phyloP scores from a whole-genome alignment of 148 eudicot genomes.

The Persicaria maculosa region DNA sequence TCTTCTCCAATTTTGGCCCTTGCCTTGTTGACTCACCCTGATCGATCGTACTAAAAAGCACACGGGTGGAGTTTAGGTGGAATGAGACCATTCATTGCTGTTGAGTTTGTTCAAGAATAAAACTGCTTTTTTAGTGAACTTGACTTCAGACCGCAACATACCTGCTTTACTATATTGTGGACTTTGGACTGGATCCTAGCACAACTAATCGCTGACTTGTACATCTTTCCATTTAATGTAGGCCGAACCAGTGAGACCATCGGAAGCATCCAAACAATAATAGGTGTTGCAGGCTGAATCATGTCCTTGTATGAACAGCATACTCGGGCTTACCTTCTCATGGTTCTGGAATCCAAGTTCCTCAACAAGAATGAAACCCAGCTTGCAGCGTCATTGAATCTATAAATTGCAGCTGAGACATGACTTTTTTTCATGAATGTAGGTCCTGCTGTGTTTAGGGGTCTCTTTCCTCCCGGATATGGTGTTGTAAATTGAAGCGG shows the following conservation, averaged over 20 bases:
- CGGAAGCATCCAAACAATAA: slow-evolving; percentile 6
- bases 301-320: neutral
- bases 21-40: too few relatives aligned
- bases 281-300: neutral
- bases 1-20: neutral
- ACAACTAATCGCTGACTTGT: neutral
- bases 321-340: neutral
- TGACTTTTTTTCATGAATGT: neutral
- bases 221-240: neutral
- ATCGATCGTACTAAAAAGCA: too few relatives aligned
- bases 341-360: neutral
- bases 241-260: neutral
- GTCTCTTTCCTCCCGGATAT: neutral
- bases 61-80: too few relatives aligned
- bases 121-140: too few relatives aligned
- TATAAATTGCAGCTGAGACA: neutral
- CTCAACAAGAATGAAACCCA: neutral
- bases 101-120: neutral
- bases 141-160: too few relatives aligned
- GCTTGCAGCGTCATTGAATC: neutral
- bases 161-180: neutral
- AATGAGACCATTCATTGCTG: neutral
- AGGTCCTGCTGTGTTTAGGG: neutral
- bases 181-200: neutral
- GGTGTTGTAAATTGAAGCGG: neutral